Evolutionary conservation across 176 grass and related monocot genomes (phyloP).

Genomic region (Cymbopogon citratus): DNA sequence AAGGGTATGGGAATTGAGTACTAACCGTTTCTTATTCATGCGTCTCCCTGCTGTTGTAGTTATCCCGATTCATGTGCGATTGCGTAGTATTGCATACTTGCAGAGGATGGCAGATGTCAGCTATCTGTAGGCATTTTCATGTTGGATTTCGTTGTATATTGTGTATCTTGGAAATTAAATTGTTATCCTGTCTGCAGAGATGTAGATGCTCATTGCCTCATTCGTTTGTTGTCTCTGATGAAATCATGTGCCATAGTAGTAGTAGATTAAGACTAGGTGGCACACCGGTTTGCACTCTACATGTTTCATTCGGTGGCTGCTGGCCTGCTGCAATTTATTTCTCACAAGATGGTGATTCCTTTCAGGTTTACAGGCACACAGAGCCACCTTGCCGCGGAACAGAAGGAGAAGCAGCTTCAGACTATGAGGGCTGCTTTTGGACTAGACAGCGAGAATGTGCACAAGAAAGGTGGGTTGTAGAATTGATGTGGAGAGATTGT

Average conservation of each 20-base stretch:
- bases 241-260: neutral
- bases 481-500: slow-evolving; percentile 58
- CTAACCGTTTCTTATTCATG: too few species aligned
- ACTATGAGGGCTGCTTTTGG: slow-evolving; percentile 62
- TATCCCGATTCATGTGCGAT: too few species aligned
- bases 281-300: neutral
- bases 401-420: slow-evolving; percentile 71
- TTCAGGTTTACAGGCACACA: slow-evolving; percentile 49
- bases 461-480: slow-evolving; percentile 23
- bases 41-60: too few species aligned
- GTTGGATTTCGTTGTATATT: too few species aligned
- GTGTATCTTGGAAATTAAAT: too few species aligned
- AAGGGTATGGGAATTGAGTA: too few species aligned
- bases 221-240: neutral
- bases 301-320: neutral
- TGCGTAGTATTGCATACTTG: too few species aligned
- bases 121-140: too few species aligned
- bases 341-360: slow-evolving; percentile 4
- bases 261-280: neutral
- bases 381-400: slow-evolving; percentile 57
- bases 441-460: slow-evolving; percentile 29
- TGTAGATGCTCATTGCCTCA: too few species aligned
- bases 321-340: neutral
- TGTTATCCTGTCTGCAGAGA: too few species aligned
- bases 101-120: too few species aligned